These are phyloP conservation scores for Ceriops zippeliana DNA, from an alignment of 345 rosid species.

Conservation along the genomic window DNA sequence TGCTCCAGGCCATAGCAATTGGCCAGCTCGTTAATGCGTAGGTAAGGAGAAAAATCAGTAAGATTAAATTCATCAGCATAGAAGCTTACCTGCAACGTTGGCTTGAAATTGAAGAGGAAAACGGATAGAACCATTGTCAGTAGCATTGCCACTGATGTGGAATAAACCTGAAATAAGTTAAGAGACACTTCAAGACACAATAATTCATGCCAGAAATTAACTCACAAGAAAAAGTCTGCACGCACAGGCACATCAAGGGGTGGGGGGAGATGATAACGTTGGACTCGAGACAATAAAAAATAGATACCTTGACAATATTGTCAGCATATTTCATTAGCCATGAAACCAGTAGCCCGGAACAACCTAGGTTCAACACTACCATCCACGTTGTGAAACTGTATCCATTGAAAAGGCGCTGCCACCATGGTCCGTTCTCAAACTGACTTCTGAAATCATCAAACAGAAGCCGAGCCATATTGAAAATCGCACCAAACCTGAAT, in stretches of 20 bases:
- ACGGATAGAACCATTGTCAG: slow-evolving; percentile 71
- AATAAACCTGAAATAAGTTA: slow-evolving; percentile 50
- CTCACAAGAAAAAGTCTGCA: too few species aligned
- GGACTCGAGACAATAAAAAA: neutral
- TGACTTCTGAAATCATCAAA: slow-evolving; percentile 87
- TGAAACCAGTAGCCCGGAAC: slow-evolving; percentile 78
- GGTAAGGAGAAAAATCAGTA: neutral
- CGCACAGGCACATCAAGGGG: too few species aligned
- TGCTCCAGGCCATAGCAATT: too few species aligned
- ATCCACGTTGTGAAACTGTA: slow-evolving; percentile 74
- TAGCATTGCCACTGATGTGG: slow-evolving; percentile 94
- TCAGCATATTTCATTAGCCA: slow-evolving; percentile 94
- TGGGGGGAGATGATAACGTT: neutral
- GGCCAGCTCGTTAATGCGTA: too few species aligned
- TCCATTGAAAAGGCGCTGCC: slow-evolving; percentile 83
- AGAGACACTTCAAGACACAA: too few species aligned
- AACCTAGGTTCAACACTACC: slow-evolving; percentile 83
- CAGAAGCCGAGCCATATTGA: slow-evolving; percentile 76
- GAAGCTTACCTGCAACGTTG: slow-evolving; percentile 59
- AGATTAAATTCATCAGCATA: neutral
- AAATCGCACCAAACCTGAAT: slow-evolving; percentile 80
- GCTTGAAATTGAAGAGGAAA: slow-evolving; percentile 64
- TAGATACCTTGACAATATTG: slow-evolving; percentile 82
- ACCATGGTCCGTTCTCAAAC: slow-evolving; percentile 86
- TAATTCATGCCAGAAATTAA: too few species aligned